Evolutionary conservation across 1,139 yeast species (phyloP).

Genomic region (Candida albicans): DNA sequence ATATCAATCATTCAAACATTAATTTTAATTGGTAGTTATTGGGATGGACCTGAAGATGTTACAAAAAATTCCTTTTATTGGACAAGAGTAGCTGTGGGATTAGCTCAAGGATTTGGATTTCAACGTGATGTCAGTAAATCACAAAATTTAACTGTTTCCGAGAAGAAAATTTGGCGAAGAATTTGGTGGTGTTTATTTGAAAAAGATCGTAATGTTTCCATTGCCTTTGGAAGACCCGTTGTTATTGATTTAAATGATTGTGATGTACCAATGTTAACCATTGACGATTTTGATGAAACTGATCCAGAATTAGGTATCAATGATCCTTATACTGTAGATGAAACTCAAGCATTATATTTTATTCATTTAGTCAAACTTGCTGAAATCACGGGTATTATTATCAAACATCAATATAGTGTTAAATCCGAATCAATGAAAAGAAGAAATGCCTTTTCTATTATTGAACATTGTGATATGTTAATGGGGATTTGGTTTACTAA

Average conservation of each 20-base stretch:
- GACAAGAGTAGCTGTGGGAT: slow-evolving; percentile 70
- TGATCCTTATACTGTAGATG: slow-evolving; percentile 48
- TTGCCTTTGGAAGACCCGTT: slow-evolving; percentile 76
- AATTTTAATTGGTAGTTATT: slow-evolving; percentile 64
- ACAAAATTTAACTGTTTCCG: slow-evolving; percentile 32
- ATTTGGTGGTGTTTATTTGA: slow-evolving; percentile 82
- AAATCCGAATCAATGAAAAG: slow-evolving; percentile 58
- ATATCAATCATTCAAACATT: slow-evolving; percentile 65
- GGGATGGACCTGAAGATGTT: slow-evolving; percentile 81
- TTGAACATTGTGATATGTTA: slow-evolving; percentile 74
- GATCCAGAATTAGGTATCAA: slow-evolving; percentile 37
- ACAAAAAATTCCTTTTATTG: slow-evolving; percentile 75
- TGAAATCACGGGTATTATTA: slow-evolving; percentile 71
- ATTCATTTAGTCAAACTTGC: slow-evolving; percentile 68
- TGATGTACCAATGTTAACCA: slow-evolving; percentile 71
- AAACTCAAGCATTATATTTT: slow-evolving; percentile 54
- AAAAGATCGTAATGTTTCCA: slow-evolving; percentile 70
- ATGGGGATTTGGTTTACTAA: slow-evolving; percentile 79
- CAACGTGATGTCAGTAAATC: slow-evolving; percentile 53
- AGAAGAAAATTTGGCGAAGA: slow-evolving; percentile 63
- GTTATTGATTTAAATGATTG: slow-evolving; percentile 72
- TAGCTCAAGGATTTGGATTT: slow-evolving; percentile 80
- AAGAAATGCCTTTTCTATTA: slow-evolving; percentile 53
- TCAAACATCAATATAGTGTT: slow-evolving; percentile 71
- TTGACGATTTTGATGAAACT: slow-evolving; percentile 63